Percentiles rank a stretch among this genome's conserved stretches.
These are phyloP conservation scores for Aspergillus arachidicola DNA, from an alignment of 2,329 filamentous ascomycete genomes.

Conservation along the genomic window DNA sequence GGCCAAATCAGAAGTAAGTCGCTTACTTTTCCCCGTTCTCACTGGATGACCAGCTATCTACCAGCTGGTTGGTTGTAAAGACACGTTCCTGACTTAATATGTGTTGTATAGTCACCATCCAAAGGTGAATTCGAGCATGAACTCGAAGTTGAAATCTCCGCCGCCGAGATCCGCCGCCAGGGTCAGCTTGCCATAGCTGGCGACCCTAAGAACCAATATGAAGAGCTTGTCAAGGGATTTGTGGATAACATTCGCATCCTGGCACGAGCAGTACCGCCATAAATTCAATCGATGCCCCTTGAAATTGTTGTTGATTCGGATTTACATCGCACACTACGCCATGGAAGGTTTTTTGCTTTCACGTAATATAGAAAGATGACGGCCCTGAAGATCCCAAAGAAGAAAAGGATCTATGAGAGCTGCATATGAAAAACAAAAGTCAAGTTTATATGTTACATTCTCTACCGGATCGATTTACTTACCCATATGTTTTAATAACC, in stretches of 20 bases:
- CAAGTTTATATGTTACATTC: background rate
- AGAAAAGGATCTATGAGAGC: conserved; percentile 1
- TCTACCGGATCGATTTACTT: background rate
- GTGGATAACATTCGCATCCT: conserved; percentile 53
- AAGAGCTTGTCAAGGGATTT: conserved; percentile 51
- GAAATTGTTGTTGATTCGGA: background rate
- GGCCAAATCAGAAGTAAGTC: conserved; percentile 54
- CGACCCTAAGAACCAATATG: conserved; percentile 46
- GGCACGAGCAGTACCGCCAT: conserved; percentile 44
- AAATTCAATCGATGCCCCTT: conserved; percentile 11
- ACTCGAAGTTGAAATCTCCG: conserved; percentile 52
- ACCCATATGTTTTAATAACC: conserved; percentile 3
- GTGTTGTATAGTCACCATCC: conserved; percentile 26
- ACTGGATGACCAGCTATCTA: background rate
- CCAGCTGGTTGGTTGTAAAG: background rate
- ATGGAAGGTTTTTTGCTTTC: background rate
- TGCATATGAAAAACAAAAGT: background rate
- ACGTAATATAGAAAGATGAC: background rate
- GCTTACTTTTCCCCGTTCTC: background rate
- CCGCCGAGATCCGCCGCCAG: conserved; percentile 48
- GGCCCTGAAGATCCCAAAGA: background rate
- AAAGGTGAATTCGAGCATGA: conserved; percentile 51
- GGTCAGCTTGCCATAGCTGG: conserved; percentile 44
- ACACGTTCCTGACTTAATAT: conserved; percentile 7
- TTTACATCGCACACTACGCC: background rate